These are phyloP conservation scores for Monosiga brevicollis DNA, from an alignment of 78 protist species.

Conservation along the genomic window DNA sequence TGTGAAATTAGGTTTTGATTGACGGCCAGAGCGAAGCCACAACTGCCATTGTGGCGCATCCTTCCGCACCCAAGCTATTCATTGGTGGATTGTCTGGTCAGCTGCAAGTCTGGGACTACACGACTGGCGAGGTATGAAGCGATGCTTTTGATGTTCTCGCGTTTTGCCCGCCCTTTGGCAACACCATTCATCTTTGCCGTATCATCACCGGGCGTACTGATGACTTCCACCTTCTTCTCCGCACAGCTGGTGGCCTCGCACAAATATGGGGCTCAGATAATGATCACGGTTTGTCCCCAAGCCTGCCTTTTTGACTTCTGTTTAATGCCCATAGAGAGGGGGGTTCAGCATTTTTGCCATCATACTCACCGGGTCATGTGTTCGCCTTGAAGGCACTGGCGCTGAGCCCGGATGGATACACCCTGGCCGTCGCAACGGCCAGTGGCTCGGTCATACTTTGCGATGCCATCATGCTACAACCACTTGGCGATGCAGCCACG, in stretches of 20 bases:
- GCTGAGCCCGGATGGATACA: background rate
- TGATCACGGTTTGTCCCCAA: too few relatives aligned
- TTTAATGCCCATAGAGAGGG: too few relatives aligned
- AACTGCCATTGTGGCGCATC: background rate
- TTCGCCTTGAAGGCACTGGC: background rate
- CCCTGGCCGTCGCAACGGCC: background rate
- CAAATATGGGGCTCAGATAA: too few relatives aligned
- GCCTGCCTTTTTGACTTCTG: too few relatives aligned
- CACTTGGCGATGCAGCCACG: background rate
- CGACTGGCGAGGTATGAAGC: background rate
- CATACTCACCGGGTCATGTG: too few relatives aligned
- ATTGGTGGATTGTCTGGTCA: background rate
- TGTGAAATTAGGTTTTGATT: background rate
- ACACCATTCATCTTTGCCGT: too few relatives aligned
- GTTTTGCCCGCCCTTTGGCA: too few relatives aligned
- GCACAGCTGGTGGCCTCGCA: too few relatives aligned
- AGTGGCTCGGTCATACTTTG: background rate
- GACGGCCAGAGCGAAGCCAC: background rate
- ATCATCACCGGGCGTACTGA: too few relatives aligned
- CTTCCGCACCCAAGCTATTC: background rate
- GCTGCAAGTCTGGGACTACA: background rate
- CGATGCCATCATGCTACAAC: background rate
- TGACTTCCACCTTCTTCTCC: too few relatives aligned
- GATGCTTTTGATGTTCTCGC: too few relatives aligned
- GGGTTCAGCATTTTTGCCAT: too few relatives aligned